These are phyloP conservation scores for Claviceps lovelessii DNA, from an alignment of 2,329 filamentous ascomycete genomes.

Conservation along the genomic window DNA sequence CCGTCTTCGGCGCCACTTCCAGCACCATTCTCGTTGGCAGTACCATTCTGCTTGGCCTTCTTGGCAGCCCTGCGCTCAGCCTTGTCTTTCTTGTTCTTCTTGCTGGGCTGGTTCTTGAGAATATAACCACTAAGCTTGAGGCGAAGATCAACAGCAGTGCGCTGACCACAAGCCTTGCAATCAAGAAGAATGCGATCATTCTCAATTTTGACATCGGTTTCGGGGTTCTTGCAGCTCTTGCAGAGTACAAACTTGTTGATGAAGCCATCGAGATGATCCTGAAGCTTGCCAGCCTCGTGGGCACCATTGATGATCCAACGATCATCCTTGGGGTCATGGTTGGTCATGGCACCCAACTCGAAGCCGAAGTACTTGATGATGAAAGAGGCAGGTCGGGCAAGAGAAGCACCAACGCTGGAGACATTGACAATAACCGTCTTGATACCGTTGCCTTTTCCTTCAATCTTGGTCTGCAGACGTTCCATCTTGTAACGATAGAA, in stretches of 20 bases:
- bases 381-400: constrained; percentile 83
- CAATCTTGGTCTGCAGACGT: constrained; percentile 94
- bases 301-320: constrained; percentile 99
- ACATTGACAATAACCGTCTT: constrained; percentile 97
- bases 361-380: constrained; percentile 99
- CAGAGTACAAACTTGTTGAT: constrained; percentile 98
- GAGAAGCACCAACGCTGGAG: constrained; percentile 79
- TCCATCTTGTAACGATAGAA: constrained; percentile 99
- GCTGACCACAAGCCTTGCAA: constrained; percentile 97
- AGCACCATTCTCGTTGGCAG: constrained; percentile 39
- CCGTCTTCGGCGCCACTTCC: constrained; percentile 47
- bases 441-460: constrained; percentile 99
- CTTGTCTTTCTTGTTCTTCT: constrained; percentile 97
- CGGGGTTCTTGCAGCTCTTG: constrained; percentile 99
- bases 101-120: constrained; percentile 72
- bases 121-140: constrained; percentile 97
- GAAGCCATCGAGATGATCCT: constrained; percentile 97
- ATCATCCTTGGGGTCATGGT: constrained; percentile 91
- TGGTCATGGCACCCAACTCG: constrained; percentile 96
- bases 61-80: constrained; percentile 80
- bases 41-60: constrained; percentile 66
- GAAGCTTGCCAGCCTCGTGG: constrained; percentile 86
- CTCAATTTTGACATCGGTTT: constrained; percentile 92
- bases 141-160: constrained; percentile 77
- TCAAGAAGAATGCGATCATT: constrained; percentile 84